A percentile compares a stretch with the other conserved stretches of the same genome.
phyloP scores from a whole-genome alignment of 768 basidiomycete species.

The Pleurotus ostreatus region DNA sequence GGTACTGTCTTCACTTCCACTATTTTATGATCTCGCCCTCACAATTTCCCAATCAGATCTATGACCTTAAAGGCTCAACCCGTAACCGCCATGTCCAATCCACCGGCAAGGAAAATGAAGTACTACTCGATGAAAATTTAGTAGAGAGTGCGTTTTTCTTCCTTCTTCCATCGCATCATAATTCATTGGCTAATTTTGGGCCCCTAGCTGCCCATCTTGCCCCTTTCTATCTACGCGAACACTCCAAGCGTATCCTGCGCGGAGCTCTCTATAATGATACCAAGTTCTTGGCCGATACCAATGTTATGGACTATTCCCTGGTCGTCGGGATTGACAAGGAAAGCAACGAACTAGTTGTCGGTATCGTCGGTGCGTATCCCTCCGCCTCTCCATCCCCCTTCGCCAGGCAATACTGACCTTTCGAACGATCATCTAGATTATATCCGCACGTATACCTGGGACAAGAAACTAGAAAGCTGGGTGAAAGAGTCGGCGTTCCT shows the following conservation, averaged over 20 bases:
- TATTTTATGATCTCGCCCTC: too few relatives aligned
- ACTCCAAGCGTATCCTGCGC: constrained; percentile 88
- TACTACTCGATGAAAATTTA: constrained; percentile 93
- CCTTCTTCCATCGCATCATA: constrained; percentile 4
- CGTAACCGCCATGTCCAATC: constrained; percentile 91
- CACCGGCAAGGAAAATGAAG: constrained; percentile 88
- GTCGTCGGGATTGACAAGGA: constrained; percentile 90
- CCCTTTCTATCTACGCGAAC: constrained; percentile 95
- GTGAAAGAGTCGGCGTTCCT: constrained; percentile 94
- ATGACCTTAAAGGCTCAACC: constrained; percentile 95
- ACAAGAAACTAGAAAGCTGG: constrained; percentile 98
- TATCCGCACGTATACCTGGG: constrained; percentile 95
- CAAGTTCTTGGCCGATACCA: constrained; percentile 89
- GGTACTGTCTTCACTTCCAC: constrained; percentile 32
- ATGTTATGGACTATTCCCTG: constrained; percentile 97
- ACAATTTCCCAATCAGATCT: constrained; percentile 53
- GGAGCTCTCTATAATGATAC: constrained; percentile 93
- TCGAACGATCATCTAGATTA: constrained; percentile 55
- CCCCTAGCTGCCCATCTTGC: constrained; percentile 71
- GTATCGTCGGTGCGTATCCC: constrained; percentile 81
- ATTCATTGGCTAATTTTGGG: constrained; percentile 4
- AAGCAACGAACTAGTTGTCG: constrained; percentile 89
- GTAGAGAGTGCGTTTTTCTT: constrained; percentile 64
- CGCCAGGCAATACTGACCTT: constrained; percentile 3
- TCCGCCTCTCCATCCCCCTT: background rate